These are phyloP conservation scores for Alternaria sp. DNA, from an alignment of 2,329 filamentous ascomycete genomes.

Conservation along the genomic window DNA sequence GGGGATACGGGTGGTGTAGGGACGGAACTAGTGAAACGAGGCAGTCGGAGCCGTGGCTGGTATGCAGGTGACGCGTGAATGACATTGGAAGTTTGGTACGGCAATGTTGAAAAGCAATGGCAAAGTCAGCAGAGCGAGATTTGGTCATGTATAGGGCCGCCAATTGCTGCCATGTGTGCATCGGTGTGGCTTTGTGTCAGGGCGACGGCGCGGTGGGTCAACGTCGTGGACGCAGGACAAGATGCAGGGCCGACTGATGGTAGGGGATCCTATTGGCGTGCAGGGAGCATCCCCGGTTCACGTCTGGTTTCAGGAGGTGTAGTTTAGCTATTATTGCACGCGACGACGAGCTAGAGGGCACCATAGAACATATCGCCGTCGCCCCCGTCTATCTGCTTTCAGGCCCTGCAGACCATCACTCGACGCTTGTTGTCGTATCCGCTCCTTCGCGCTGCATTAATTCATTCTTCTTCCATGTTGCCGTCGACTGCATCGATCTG, in stretches of 20 bases:
- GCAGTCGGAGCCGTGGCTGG: slow-evolving; percentile 15
- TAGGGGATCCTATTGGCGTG: slow-evolving; percentile 29
- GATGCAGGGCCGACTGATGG: slow-evolving; percentile 30
- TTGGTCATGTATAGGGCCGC: not conserved
- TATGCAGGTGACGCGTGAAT: not conserved
- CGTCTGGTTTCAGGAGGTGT: slow-evolving; percentile 33
- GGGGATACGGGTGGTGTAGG: slow-evolving; percentile 15
- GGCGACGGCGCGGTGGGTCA: slow-evolving; percentile 21
- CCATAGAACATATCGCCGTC: slow-evolving; percentile 19
- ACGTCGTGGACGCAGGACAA: slow-evolving; percentile 24
- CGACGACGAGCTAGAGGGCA: slow-evolving; percentile 1
- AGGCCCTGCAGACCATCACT: slow-evolving; percentile 9
- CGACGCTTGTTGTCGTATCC: slow-evolving; percentile 33
- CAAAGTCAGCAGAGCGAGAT: not conserved
- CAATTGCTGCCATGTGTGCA: slow-evolving; percentile 10
- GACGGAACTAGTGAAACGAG: slow-evolving; percentile 24
- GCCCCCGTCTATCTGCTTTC: slow-evolving; percentile 4
- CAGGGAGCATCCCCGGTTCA: slow-evolving; percentile 27
- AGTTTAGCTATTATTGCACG: slow-evolving; percentile 26
- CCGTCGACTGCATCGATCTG: slow-evolving; percentile 14
- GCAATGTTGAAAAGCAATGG: not conserved
- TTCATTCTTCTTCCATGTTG: slow-evolving; percentile 8
- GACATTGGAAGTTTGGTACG: not conserved
- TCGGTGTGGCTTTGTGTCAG: slow-evolving; percentile 17
- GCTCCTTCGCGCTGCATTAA: slow-evolving; percentile 42